These are phyloP conservation scores for Colletotrichum neosansevieriae DNA, from an alignment of 2,329 filamentous ascomycete genomes.

Conservation along the genomic window DNA sequence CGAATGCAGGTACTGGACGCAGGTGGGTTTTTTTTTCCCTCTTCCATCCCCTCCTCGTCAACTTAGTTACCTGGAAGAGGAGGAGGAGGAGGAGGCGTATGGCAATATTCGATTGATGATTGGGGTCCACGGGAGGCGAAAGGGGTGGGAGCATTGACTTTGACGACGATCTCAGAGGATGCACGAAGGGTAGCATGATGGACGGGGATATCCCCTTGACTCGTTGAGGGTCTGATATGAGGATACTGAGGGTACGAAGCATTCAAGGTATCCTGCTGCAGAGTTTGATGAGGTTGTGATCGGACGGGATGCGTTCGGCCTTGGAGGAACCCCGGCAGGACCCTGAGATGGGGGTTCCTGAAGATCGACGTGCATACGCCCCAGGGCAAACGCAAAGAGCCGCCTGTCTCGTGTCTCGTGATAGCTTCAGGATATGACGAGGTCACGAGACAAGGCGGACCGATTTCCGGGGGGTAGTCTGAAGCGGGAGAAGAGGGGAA, in stretches of 20 bases:
- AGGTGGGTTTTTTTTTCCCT: background rate
- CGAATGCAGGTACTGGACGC: slow-evolving; percentile 37
- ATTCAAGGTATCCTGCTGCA: slow-evolving; percentile 16
- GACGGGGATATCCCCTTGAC: slow-evolving; percentile 22
- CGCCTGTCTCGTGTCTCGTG: slow-evolving; percentile 25
- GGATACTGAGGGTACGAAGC: slow-evolving; percentile 27
- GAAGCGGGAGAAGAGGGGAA: background rate
- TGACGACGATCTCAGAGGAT: slow-evolving; percentile 10
- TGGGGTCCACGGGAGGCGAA: slow-evolving; percentile 8
- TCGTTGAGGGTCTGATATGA: slow-evolving; percentile 20
- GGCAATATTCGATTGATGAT: slow-evolving; percentile 5
- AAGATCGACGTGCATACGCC: slow-evolving; percentile 7
- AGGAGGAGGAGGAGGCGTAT: background rate
- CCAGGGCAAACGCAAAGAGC: slow-evolving; percentile 6
- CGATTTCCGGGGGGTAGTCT: background rate
- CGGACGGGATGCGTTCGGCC: slow-evolving; percentile 10
- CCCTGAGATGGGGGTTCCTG: slow-evolving; percentile 24
- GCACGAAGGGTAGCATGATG: slow-evolving; percentile 18
- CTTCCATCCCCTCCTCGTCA: background rate
- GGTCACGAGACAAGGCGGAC: slow-evolving; percentile 22
- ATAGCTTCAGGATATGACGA: slow-evolving; percentile 27
- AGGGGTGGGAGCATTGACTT: slow-evolving; percentile 5
- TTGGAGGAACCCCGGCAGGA: slow-evolving; percentile 18
- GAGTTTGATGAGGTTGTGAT: background rate
- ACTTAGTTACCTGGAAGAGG: no score